phyloP scores from a whole-genome alignment of 73 alveolate genomes.

The Stentor roeselii region DNA sequence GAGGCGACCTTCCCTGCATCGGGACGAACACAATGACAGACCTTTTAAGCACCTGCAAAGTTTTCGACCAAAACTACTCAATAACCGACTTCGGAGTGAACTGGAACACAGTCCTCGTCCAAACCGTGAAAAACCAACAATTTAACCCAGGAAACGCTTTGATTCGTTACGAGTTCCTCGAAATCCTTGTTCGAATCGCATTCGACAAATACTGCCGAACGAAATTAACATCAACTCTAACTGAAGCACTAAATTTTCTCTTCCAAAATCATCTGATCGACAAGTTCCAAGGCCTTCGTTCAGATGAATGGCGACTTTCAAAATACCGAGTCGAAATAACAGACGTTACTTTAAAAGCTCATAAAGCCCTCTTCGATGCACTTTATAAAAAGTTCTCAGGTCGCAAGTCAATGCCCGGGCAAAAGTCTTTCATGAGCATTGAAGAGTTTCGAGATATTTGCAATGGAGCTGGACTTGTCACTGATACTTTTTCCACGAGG shows the following conservation, averaged over 20 bases:
- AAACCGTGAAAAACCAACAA: constrained; percentile 27
- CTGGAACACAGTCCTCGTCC: constrained; percentile 37
- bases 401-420: constrained; percentile 45
- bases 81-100: constrained; percentile 48
- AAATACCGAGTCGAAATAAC: neutral
- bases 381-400: constrained; percentile 44
- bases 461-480: constrained; percentile 55
- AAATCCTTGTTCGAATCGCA: constrained; percentile 50
- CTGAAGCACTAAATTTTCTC: neutral
- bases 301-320: neutral
- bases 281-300: neutral
- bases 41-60: constrained; percentile 15
- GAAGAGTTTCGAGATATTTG: constrained; percentile 66
- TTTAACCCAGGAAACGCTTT: constrained; percentile 43
- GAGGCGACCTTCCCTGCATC: constrained; percentile 23
- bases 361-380: constrained; percentile 14
- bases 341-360: constrained; percentile 25
- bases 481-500: constrained; percentile 63
- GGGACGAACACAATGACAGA: constrained; percentile 27
- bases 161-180: constrained; percentile 43
- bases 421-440: constrained; percentile 46
- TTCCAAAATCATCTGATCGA: neutral
- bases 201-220: constrained; percentile 40
- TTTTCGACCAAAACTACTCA: constrained; percentile 30
- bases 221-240: neutral